Evolutionary conservation across 2,329 filamentous ascomycete species (phyloP).

Genomic region (Aspergillus pseudoviridinutans): DNA sequence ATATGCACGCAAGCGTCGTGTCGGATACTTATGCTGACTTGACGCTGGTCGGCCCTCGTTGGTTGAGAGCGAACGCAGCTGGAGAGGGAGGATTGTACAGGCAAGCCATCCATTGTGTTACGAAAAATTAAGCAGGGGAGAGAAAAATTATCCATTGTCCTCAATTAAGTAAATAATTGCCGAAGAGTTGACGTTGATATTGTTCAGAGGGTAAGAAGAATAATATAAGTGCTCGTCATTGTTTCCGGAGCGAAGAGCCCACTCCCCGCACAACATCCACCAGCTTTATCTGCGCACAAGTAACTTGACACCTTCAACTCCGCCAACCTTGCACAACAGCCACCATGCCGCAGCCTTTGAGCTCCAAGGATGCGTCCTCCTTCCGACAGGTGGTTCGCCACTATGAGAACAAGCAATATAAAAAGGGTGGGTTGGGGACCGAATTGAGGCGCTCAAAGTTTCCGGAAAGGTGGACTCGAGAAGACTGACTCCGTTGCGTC

Average conservation of each 20-base stretch:
- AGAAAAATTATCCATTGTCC: background rate
- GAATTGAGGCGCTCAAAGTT: slow-evolving; percentile 2
- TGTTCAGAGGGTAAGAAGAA: background rate
- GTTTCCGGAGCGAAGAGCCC: slow-evolving; percentile 10
- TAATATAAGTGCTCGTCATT: background rate
- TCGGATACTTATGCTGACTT: slow-evolving; percentile 13
- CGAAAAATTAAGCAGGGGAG: background rate
- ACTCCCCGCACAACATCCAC: slow-evolving; percentile 34
- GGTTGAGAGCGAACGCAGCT: background rate
- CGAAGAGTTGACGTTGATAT: background rate
- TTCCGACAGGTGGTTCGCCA: slow-evolving; percentile 92
- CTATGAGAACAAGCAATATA: slow-evolving; percentile 99
- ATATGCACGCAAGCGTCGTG: slow-evolving; percentile 6
- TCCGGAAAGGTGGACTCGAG: slow-evolving; percentile 5
- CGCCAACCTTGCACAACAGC: slow-evolving; percentile 26
- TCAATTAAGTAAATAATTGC: background rate
- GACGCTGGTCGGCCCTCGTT: background rate
- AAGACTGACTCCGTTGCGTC: slow-evolving; percentile 18
- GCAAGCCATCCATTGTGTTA: background rate
- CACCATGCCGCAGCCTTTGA: slow-evolving; percentile 46
- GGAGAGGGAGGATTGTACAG: background rate
- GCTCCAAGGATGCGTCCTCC: slow-evolving; percentile 84
- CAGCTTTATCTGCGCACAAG: slow-evolving; percentile 31
- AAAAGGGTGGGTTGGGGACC: slow-evolving; percentile 56
- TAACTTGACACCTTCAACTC: slow-evolving; percentile 19